Conservation (phyloP, 148 eudicot species). For the Rhododendron ferrugineum region DNA sequence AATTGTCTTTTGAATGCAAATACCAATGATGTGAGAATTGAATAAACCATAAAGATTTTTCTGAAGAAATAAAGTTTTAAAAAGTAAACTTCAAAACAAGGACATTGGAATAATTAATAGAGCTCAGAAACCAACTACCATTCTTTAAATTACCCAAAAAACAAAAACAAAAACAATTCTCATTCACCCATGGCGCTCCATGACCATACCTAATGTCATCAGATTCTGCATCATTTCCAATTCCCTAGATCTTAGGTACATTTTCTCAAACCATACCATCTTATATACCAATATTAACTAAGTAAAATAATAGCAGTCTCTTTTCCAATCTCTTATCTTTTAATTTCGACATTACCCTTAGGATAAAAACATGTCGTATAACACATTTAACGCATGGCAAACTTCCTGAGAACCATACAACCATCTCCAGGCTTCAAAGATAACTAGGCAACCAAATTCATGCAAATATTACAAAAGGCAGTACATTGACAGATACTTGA, state of each 20-base stretch:
- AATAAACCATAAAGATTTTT: neutral
- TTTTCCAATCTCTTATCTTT: neutral
- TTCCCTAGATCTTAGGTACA: neutral
- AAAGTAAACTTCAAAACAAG: neutral
- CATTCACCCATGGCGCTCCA: neutral
- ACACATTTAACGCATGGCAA: neutral
- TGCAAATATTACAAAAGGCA: neutral
- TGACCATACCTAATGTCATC: neutral
- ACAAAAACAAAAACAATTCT: neutral
- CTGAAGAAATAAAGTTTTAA: too few species aligned
- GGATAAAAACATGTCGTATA: neutral
- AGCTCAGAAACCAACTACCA: neutral
- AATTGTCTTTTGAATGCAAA: too few species aligned
- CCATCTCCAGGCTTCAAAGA: neutral
- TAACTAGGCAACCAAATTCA: neutral
- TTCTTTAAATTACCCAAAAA: too few species aligned
- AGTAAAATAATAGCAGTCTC: neutral
- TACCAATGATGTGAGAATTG: neutral
- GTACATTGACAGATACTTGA: neutral
- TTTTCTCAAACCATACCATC: neutral
- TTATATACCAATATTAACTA: neutral
- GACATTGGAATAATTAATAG: neutral
- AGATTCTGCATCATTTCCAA: neutral
- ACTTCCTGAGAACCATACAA: neutral
- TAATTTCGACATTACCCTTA: neutral